A percentile compares a stretch with the other conserved stretches of the same genome.
Conservation (phyloP, 2,329 filamentous ascomycete genomes). For the Curvularia sp. region DNA sequence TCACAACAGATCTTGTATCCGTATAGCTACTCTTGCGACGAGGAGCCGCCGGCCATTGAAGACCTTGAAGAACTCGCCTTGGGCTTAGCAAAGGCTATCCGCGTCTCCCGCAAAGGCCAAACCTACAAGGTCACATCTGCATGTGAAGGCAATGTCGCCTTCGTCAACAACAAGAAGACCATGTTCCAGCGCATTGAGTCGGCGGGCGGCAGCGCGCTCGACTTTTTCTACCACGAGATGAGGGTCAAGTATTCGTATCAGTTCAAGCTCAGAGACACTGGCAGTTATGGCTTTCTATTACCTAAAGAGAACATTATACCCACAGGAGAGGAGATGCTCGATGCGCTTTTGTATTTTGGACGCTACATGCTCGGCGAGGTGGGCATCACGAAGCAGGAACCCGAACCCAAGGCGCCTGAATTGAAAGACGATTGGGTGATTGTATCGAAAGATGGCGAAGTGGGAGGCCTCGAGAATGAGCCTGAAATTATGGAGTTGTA, state of each 20-base stretch:
- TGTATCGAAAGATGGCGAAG: neutral
- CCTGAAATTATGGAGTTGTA: constrained; percentile 15
- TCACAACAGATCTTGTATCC: constrained; percentile 94
- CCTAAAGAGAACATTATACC: constrained; percentile 87
- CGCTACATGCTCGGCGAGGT: constrained; percentile 70
- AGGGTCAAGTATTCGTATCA: constrained; percentile 86
- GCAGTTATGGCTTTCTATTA: constrained; percentile 91
- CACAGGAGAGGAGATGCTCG: constrained; percentile 85
- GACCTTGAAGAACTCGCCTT: constrained; percentile 89
- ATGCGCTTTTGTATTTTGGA: constrained; percentile 82
- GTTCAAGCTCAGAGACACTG: constrained; percentile 90
- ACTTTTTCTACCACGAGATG: constrained; percentile 94
- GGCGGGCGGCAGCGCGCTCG: constrained; percentile 83
- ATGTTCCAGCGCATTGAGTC: constrained; percentile 68
- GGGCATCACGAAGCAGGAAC: constrained; percentile 30
- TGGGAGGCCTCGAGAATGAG: neutral
- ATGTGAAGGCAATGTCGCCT: constrained; percentile 76
- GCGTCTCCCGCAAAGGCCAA: constrained; percentile 75
- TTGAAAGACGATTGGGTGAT: neutral
- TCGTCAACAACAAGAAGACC: constrained; percentile 42
- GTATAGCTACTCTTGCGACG: constrained; percentile 82
- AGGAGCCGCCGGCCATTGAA: constrained; percentile 82
- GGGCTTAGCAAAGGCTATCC: constrained; percentile 87
- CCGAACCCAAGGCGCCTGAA: neutral
- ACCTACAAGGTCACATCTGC: constrained; percentile 76